Conservation (phyloP, 768 basidiomycete genomes). For the Suillus sp. region DNA sequence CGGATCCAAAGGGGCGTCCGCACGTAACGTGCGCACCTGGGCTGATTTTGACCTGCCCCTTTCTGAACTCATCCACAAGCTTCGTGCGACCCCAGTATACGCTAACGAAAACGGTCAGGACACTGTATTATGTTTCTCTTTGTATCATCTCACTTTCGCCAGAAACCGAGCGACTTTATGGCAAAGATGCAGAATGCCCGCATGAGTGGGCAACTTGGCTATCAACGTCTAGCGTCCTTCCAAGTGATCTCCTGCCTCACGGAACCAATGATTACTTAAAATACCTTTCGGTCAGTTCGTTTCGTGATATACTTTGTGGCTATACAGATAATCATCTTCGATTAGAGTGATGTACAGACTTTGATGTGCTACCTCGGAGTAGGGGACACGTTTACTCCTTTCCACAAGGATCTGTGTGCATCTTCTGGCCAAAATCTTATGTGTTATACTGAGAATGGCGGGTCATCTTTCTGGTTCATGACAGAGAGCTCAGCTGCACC, state of each 20-base stretch:
- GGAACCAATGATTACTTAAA: slow-evolving; percentile 58
- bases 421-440: slow-evolving; percentile 87
- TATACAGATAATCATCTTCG: slow-evolving; percentile 12
- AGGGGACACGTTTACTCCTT: slow-evolving; percentile 82
- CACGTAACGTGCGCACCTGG: slow-evolving; percentile 64
- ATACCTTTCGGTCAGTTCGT: slow-evolving; percentile 50
- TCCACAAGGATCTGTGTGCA: slow-evolving; percentile 83
- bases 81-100: slow-evolving; percentile 39
- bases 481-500: slow-evolving; percentile 61
- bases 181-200: slow-evolving; percentile 78
- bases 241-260: slow-evolving; percentile 52
- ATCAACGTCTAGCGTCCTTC: slow-evolving; percentile 46
- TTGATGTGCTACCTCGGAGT: slow-evolving; percentile 86
- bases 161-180: slow-evolving; percentile 70
- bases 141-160: slow-evolving; percentile 6
- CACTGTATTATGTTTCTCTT: background rate
- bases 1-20: slow-evolving; percentile 50
- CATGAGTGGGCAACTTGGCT: slow-evolving; percentile 66
- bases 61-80: slow-evolving; percentile 52
- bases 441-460: slow-evolving; percentile 74
- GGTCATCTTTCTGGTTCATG: slow-evolving; percentile 88
- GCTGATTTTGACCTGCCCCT: slow-evolving; percentile 55
- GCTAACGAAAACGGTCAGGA: slow-evolving; percentile 42
- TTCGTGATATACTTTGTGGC: slow-evolving; percentile 31
- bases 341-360: slow-evolving; percentile 66